Base-by-base conservation (phyloP, 2,329 filamentous ascomycete species). In the Geoglossum cookeanum region DNA sequence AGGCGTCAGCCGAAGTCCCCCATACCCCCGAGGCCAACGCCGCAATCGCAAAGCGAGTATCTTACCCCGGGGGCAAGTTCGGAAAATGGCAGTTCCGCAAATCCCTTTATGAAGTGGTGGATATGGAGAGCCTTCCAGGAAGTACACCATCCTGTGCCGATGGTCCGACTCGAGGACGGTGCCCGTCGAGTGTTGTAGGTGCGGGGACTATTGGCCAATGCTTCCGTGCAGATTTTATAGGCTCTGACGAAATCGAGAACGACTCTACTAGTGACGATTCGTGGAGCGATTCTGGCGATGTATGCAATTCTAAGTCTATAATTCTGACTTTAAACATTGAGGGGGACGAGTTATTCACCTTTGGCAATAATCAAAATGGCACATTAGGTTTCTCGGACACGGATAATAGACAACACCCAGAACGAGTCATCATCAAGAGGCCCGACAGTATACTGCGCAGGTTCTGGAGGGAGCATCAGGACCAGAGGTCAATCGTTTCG, bases 291-390 rank as follows among this genome's bases (percentile, higher is more conserved):
- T 78, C 77, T 1, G 47, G 55, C 27, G 44, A 47, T 29, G 22
- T 17, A 5, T n/a, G 27, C 13, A 17, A 42, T n/a, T 11, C 9
- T 6, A 47, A 55, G 6, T 11, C 53, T 42, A 17, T 29, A 30
- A n/a, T 8, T 2, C 17, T 8, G 79, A 7, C 15, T 13, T 52
- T 58, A 4, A 49, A 57, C 15, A 49, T 48, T 30, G 68, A 73
- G 27, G 91, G 88, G 7, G 87, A 95, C 64, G 92, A 98, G 66
- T 73, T 96, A 0, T 97, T 88, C 65, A 84, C 88, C 0, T 96
- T 97, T 69, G 92, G 92, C 55, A 97, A 90, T 70, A 98, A 96
- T 70, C 94, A 92, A 66, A 98, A 98, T 63, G 71, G 94, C 8
- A 92, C 87, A 0, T 78, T 98, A 27, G 92, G 92, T 1, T 84